A percentile compares a stretch with the other conserved stretches of the same genome.
Evolutionary conservation across 2,329 filamentous ascomycete genomes (phyloP).

Genomic region (Colletotrichum scovillei): DNA sequence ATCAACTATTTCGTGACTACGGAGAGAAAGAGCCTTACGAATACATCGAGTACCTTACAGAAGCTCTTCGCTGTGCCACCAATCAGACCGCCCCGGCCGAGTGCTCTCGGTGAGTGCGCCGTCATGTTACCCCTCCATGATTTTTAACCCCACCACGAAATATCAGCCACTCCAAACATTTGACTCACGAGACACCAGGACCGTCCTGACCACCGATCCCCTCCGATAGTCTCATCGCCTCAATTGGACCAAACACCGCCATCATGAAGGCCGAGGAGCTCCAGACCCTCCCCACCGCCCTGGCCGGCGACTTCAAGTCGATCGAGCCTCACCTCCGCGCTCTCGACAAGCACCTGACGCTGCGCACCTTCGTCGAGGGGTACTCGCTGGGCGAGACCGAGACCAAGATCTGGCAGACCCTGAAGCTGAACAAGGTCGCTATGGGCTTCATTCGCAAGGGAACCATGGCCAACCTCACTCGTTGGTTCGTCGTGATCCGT

Average conservation of each 20-base stretch:
- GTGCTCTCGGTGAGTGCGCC: constrained; percentile 24
- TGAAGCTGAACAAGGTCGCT: constrained; percentile 87
- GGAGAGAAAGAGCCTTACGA: no score
- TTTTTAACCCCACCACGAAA: constrained; percentile 36
- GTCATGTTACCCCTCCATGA: constrained; percentile 34
- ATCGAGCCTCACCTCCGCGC: constrained; percentile 80
- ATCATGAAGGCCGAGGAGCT: constrained; percentile 70
- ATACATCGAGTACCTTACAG: no score
- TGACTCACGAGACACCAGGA: constrained; percentile 37
- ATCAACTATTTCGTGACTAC: no score
- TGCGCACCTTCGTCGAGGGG: constrained; percentile 87
- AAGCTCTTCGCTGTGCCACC: constrained; percentile 8
- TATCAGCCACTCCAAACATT: constrained; percentile 33
- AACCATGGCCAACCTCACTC: constrained; percentile 77
- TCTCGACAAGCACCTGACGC: constrained; percentile 87
- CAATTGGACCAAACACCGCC: constrained; percentile 34
- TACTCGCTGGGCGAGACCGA: constrained; percentile 83
- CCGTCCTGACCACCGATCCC: constrained; percentile 8
- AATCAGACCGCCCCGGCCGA: constrained; percentile 13
- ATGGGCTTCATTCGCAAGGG: constrained; percentile 84
- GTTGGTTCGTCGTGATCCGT: constrained; percentile 66
- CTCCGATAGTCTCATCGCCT: constrained; percentile 14
- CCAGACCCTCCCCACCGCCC: constrained; percentile 59
- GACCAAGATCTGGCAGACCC: constrained; percentile 83
- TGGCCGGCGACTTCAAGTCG: constrained; percentile 81